A percentile compares a stretch with the other conserved stretches of the same genome.
These are phyloP conservation scores for Candida ipomoeae DNA, from an alignment of 805 yeast species.

Conservation along the genomic window DNA sequence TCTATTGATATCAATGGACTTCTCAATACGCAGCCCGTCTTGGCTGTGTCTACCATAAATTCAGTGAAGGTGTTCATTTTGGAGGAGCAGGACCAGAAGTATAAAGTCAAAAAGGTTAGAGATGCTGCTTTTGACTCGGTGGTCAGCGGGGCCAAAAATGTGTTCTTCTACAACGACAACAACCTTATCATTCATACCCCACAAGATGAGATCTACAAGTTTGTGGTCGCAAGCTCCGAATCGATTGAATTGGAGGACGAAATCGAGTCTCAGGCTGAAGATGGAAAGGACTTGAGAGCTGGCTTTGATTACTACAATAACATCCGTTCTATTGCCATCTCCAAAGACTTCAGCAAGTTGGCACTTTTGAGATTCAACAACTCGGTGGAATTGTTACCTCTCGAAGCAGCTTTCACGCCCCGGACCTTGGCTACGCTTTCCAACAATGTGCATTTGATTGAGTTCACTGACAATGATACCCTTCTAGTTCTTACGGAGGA, in stretches of 20 bases:
- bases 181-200: constrained; percentile 51
- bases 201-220: constrained; percentile 55
- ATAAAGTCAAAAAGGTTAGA: constrained; percentile 52
- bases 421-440: constrained; percentile 55
- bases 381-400: constrained; percentile 48
- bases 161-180: constrained; percentile 43
- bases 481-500: constrained; percentile 68
- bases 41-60: constrained; percentile 69
- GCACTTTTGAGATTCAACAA: constrained; percentile 67
- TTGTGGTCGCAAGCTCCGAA: constrained; percentile 27
- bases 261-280: constrained; percentile 28
- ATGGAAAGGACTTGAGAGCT: constrained; percentile 12
- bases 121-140: constrained; percentile 38
- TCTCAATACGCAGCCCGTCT: constrained; percentile 47
- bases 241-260: constrained; percentile 36
- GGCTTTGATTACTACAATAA: constrained; percentile 46
- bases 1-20: constrained; percentile 56
- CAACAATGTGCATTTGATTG: constrained; percentile 55
- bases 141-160: constrained; percentile 53
- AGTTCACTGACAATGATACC: constrained; percentile 49
- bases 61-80: constrained; percentile 67
- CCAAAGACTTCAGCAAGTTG: constrained; percentile 41
- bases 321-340: constrained; percentile 50
- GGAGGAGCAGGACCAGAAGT: constrained; percentile 34
- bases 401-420: constrained; percentile 24